Base-by-base conservation (phyloP, 306 rosid genomes). In the Prunus campanulata region DNA sequence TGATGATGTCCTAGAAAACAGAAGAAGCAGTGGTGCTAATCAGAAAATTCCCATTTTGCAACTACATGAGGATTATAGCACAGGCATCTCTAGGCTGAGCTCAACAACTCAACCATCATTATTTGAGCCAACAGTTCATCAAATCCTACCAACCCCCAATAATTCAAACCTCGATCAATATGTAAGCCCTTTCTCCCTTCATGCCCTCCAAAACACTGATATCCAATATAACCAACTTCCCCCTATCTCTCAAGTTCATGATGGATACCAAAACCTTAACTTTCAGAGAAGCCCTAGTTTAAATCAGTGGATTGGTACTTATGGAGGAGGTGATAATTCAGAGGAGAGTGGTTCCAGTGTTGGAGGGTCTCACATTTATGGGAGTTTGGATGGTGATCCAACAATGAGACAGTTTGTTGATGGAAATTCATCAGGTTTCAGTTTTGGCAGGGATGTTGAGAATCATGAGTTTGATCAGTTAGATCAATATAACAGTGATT, bases 1-100 rank as follows among this genome's bases (percentile, higher is more conserved):
- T 16, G 47, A 71, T 19, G 74, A 65, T 14, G n/a, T 81, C 68
- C 52, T 76, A n/a, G 9, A 51, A 47, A 50, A 3, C 12, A 81
- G 44, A 70, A 54, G 24, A 29, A 63, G 20, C 24, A 3, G 9
- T 39, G 9, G 9, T 39, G 44, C 5, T 11, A 3, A 1, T 6
- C 3, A 14, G 2, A 42, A 70, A 3, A 22, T 5, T 11, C 4
- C 64, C 16, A 46, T 24, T 44, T 22, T 15, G 14, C 51, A 51
- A 20, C 59, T 2, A 1, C n/a, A 24, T 15, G 27, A 11, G 3
- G 44, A 15, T 18, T 39, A 57, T 15, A 78, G 60, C 57, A 14
- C 67, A n/a, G 39, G 27, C 13, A 56, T 56, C 25, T 4, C 24
- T 27, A 30, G 22, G 20, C 68, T 18, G 4, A 15, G 4, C 8